Base-by-base conservation (phyloP, 108 stramenopile genomes). In the Fragilaria radians region DNA sequence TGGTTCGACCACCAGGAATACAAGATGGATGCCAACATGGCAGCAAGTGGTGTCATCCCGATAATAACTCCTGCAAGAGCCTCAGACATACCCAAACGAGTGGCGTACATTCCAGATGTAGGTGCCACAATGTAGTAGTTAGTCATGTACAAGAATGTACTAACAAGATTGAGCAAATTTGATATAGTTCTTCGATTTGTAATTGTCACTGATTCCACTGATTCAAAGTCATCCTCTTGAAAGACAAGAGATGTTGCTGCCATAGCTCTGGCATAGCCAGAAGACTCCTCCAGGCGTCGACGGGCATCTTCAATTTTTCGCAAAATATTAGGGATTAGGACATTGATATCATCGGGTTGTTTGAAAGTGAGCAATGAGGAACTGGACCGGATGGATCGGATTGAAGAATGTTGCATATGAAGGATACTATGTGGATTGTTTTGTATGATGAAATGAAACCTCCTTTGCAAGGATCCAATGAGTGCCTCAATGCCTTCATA, bases 121-220 rank as follows among this genome's bases (percentile, higher is more conserved):
- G 96, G 96, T 24, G 91, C 89, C 5, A 89, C 89, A 63, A 96
- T 86, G 71, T 94, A 91, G 65, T 95, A 97, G 71, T 97, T 97
- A 54, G 82, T 78, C 91, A 95, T 91, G 79, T 93, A 97, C 28
- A 95, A 63, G 68, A 87, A 82, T 0, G 94, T 86, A 5, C 82
- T 82, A 9, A 68, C 55, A 48, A 97, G 72, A 72, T 97, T 97
- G 46, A 97, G 66, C 54, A 88, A 59, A 33, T 73, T 80, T 24
- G 78, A 80, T 27, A 78, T 52, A 18, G 24, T 23, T 48, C 23
- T 19, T 23, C 11, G 3, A 3, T 27, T 27, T 3, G 52, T 23
- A 26, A 18, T 23, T 52, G 26, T 18, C 27, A 27, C 55, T 49
- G 31, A 36, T 60, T 34, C 42, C 14, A 49, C 29, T 27, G 54